Percentiles rank a stretch among this genome's conserved stretches.
phyloP scores from a whole-genome alignment of 2,329 filamentous ascomycete species.

The Fusarium sp. region DNA sequence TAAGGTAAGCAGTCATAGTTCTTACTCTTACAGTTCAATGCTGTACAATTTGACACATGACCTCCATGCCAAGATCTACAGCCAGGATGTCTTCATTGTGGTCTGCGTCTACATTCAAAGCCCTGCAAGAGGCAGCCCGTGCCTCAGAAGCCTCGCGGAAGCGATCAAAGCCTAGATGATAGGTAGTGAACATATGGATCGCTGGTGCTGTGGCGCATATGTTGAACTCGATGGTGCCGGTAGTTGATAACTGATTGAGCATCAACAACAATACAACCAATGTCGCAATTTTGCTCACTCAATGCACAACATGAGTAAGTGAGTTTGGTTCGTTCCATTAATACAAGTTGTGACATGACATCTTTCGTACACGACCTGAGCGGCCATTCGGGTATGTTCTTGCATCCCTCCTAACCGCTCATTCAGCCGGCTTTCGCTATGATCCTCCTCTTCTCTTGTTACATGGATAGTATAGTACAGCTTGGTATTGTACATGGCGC shows the following conservation, averaged over 20 bases:
- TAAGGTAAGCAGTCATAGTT: neutral
- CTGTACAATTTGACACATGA: constrained; percentile 1
- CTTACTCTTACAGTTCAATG: neutral
- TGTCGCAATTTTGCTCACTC: neutral
- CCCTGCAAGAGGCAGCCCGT: neutral
- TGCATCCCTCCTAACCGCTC: constrained; percentile 10
- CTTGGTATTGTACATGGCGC: constrained; percentile 27
- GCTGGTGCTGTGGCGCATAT: no score
- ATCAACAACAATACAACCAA: neutral
- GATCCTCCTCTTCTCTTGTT: constrained; percentile 7
- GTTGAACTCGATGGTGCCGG: no score
- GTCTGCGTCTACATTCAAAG: neutral
- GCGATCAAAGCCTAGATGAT: no score
- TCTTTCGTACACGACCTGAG: constrained; percentile 32
- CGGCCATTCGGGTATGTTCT: constrained; percentile 6
- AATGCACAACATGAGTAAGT: neutral
- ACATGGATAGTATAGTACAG: constrained; percentile 37
- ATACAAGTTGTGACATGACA: constrained; percentile 11
- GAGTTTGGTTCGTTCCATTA: constrained; percentile 1
- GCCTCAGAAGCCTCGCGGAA: no score
- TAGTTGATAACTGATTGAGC: neutral
- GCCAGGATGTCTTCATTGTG: neutral
- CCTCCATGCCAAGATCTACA: constrained; percentile 6
- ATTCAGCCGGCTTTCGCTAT: neutral
- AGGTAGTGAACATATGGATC: no score